Percentiles rank a stretch among this genome's conserved stretches.
phyloP scores from a whole-genome alignment of 169 alveolate genomes.

The Eimeria praecox region DNA sequence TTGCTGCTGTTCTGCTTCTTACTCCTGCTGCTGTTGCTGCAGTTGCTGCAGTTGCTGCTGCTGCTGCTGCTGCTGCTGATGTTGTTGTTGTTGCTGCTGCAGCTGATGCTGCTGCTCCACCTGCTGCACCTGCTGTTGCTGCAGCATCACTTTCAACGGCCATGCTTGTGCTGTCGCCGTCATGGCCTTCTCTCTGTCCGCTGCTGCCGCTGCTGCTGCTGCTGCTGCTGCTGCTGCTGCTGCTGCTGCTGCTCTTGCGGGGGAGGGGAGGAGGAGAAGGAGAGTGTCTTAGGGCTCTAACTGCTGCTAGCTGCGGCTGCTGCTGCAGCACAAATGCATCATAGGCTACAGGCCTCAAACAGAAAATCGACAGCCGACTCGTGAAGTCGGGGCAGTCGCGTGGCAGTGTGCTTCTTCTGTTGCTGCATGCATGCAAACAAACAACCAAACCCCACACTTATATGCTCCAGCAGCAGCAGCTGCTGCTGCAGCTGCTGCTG shows the following conservation, averaged over 20 bases:
- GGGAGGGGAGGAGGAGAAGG: slow-evolving; percentile 14
- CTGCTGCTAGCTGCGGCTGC: slow-evolving; percentile 58
- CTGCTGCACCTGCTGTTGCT: slow-evolving; percentile 22
- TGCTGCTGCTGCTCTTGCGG: slow-evolving; percentile 28
- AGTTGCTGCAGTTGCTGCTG: slow-evolving; percentile 34
- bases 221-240: slow-evolving; percentile 26
- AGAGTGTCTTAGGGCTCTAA: neutral
- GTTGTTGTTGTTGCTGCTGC: slow-evolving; percentile 41
- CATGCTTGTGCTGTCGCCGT: slow-evolving; percentile 17
- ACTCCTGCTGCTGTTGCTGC: slow-evolving; percentile 47
- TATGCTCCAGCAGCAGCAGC: neutral
- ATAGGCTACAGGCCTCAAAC: slow-evolving; percentile 69
- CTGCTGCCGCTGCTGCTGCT: slow-evolving; percentile 25
- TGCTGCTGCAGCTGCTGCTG: neutral
- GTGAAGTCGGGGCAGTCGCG: slow-evolving; percentile 71
- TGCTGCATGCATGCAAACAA: slow-evolving; percentile 31
- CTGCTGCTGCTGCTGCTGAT: slow-evolving; percentile 26
- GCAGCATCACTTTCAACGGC: neutral
- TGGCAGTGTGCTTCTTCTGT: slow-evolving; percentile 60
- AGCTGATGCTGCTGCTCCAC: slow-evolving; percentile 24
- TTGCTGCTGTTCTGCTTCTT: slow-evolving; percentile 21
- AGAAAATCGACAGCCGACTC: slow-evolving; percentile 59
- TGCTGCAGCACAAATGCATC: slow-evolving; percentile 74
- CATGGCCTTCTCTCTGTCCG: neutral
- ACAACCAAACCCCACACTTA: neutral